Conservation (phyloP, 441 rosid genomes). For the Cnidoscolus chayamansa region DNA sequence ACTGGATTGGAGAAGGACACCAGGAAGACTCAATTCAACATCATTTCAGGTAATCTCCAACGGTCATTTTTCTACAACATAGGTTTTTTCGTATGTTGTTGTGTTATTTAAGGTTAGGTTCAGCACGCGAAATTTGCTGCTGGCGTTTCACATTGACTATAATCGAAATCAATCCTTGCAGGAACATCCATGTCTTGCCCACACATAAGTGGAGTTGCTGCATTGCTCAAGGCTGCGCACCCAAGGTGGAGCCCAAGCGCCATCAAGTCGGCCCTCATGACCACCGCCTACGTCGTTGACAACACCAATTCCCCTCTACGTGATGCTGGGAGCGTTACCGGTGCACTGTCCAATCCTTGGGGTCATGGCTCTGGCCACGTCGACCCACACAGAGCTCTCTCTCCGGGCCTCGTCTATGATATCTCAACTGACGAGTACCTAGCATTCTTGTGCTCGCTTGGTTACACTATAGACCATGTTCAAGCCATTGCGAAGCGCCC, state of each 20-base stretch:
- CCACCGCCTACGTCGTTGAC: constrained; percentile 57
- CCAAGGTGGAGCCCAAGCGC: constrained; percentile 80
- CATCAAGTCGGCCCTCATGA: constrained; percentile 90
- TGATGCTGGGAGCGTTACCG: constrained; percentile 47
- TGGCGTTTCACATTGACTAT: not conserved
- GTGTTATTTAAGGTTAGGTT: not conserved
- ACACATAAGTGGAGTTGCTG: constrained; percentile 85
- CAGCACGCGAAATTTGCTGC: not conserved
- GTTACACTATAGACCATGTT: constrained; percentile 54
- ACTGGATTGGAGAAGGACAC: constrained; percentile 64
- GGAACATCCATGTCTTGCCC: constrained; percentile 99
- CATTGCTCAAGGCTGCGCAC: constrained; percentile 71
- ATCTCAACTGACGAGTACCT: constrained; percentile 60
- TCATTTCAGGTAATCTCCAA: constrained; percentile 63
- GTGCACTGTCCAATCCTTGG: constrained; percentile 71
- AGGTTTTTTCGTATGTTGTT: too few relatives aligned
- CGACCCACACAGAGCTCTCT: constrained; percentile 74
- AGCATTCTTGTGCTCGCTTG: constrained; percentile 69
- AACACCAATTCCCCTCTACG: constrained; percentile 60
- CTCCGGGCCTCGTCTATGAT: constrained; percentile 77
- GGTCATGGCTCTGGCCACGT: constrained; percentile 92
- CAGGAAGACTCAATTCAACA: constrained; percentile 62
- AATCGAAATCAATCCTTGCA: constrained; percentile 29
- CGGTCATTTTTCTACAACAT: constrained; percentile 5
- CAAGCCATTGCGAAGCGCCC: constrained; percentile 58